Evolutionary conservation across 1,139 yeast species (phyloP), one percentile per base, ranked within the genome.

Genomic region (Lodderomyces parapsilosis): DNA sequence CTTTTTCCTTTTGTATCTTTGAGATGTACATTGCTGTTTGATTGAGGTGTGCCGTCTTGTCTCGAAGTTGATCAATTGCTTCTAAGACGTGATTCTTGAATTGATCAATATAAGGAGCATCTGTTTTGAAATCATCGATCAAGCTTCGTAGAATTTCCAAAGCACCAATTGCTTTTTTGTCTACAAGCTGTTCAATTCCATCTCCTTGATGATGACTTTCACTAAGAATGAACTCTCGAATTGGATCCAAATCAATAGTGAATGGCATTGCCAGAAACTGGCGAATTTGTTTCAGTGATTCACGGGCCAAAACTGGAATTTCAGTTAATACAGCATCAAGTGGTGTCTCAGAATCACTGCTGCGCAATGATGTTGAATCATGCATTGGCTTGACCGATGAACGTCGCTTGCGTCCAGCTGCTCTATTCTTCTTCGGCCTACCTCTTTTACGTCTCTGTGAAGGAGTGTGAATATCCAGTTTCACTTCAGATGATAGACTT

Each of bases 31-130:
- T 59, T 1, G 68, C 52, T 7, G 78, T 57, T 39, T 71, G 70
- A 38, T 69, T 65, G 36, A 78, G 75, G 20, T 68, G 66, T 13
- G 71, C 62, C 49, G 71, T 70, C n/a, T 61, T 54, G 46, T 69
- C 76, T 49, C 56, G 52, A 25, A 72, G 50, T 45, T 65, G 57
- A 25, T 56, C 60, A 22, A 72, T 49, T 43, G 67, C 64, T 46
- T 59, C 56, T 20, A 62, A 38, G 13, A 67, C 40, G 47, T 68
- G 68, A 2, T 60, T 52, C 44, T 63, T 64, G 51, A 65, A 70
- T 30, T 30, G 17, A 17, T 14, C 33, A n/a, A 19, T 15, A 8
- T 30, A 30, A 6, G 19, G 20, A 15, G n/a, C 52, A 11, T 41
- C 42, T 1, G 73, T 68, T 15, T 57, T 55, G 45, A 63, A 69